phyloP scores from a whole-genome alignment of 768 basidiomycete species.

The Boletellus ananiceps region DNA sequence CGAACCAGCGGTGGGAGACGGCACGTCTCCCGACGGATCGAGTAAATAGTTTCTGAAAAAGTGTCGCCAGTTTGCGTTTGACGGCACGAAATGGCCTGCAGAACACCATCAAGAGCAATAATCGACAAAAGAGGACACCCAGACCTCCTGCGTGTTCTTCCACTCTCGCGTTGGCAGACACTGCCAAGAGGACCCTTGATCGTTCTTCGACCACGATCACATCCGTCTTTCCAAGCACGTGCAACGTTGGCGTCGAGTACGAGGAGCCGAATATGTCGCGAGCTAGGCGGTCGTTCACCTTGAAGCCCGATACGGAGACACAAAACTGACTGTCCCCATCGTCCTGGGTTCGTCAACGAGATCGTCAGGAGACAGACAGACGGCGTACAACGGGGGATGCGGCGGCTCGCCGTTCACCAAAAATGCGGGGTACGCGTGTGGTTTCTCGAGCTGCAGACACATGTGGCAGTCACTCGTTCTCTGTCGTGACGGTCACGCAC shows the following conservation, averaged over 20 bases:
- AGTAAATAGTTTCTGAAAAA: constrained; percentile 67
- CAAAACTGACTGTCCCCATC: constrained; percentile 55
- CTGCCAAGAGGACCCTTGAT: constrained; percentile 49
- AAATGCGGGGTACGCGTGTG: constrained; percentile 51
- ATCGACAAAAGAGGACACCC: constrained; percentile 16
- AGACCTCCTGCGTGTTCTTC: constrained; percentile 78
- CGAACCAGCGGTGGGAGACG: constrained; percentile 35
- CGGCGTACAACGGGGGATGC: constrained; percentile 69
- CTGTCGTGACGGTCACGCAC: constrained; percentile 37
- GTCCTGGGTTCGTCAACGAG: background rate
- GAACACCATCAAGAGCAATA: background rate
- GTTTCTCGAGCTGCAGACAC: constrained; percentile 46
- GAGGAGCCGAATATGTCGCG: constrained; percentile 45
- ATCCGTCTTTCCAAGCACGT: constrained; percentile 74
- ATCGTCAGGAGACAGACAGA: background rate
- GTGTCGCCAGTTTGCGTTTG: constrained; percentile 68
- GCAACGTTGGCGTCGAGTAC: constrained; percentile 69
- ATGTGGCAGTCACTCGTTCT: background rate
- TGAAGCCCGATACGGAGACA: constrained; percentile 72
- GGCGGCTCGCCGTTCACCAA: constrained; percentile 58
- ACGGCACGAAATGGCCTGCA: constrained; percentile 80
- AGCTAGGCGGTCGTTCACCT: constrained; percentile 42
- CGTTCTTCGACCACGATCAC: constrained; percentile 71
- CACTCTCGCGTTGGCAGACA: constrained; percentile 55
- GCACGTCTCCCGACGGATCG: constrained; percentile 44